Conservation (phyloP, 805 yeast genomes). For the Zygoascus bituminiphila region DNA sequence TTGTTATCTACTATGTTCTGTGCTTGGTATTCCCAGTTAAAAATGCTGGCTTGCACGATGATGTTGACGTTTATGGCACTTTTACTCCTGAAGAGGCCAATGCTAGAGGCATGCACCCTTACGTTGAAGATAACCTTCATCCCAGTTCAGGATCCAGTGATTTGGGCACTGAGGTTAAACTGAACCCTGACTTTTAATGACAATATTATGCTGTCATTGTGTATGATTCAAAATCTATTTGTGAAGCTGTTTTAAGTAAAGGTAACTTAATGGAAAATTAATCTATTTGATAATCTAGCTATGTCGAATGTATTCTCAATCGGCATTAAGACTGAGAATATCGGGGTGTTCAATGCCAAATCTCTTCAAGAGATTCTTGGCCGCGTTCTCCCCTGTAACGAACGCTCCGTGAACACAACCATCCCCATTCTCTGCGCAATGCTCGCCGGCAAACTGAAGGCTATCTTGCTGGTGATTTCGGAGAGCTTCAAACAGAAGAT, state of each 20-base stretch:
- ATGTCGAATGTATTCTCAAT: too few species aligned
- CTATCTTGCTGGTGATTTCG: slow-evolving; percentile 8
- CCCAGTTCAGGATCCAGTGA: not conserved
- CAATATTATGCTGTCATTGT: too few species aligned
- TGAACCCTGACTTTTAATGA: not conserved
- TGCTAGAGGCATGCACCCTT: slow-evolving; percentile 11
- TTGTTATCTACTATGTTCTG: slow-evolving; percentile 31
- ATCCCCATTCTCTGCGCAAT: slow-evolving; percentile 16
- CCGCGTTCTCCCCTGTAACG: slow-evolving; percentile 17
- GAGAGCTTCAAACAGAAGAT: slow-evolving; percentile 17
- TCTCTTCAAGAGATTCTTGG: slow-evolving; percentile 13
- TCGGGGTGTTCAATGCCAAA: slow-evolving; percentile 4
- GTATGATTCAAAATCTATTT: too few species aligned
- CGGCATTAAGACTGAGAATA: not conserved
- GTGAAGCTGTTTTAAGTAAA: too few species aligned
- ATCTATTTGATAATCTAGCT: too few species aligned
- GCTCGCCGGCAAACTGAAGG: slow-evolving; percentile 28
- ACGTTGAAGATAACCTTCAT: not conserved
- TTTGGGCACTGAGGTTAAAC: not conserved
- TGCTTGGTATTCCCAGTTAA: slow-evolving; percentile 33
- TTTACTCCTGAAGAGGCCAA: slow-evolving; percentile 25
- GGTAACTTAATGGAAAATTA: too few species aligned
- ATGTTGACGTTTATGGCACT: slow-evolving; percentile 26
- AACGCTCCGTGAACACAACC: slow-evolving; percentile 22
- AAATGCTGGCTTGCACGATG: slow-evolving; percentile 31